These are phyloP conservation scores for Yarrowia sp. DNA, from an alignment of 805 yeast species.

Conservation along the genomic window DNA sequence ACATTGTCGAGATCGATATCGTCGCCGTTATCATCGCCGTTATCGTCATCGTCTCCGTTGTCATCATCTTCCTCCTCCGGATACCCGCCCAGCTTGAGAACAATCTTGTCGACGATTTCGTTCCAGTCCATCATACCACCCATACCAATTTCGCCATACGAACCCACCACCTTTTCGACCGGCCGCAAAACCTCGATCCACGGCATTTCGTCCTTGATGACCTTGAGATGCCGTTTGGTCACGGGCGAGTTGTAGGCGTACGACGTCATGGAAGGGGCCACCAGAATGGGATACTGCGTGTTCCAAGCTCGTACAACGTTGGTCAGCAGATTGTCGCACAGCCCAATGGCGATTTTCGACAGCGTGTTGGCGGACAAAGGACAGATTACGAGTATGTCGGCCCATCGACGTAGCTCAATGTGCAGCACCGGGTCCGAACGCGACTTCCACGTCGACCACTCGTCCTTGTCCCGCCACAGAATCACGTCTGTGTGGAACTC, in stretches of 20 bases:
- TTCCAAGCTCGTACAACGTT: constrained; percentile 95
- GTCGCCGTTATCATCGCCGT: constrained; percentile 42
- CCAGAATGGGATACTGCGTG: constrained; percentile 77
- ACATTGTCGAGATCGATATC: constrained; percentile 39
- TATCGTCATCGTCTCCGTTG: constrained; percentile 46
- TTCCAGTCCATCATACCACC: constrained; percentile 99
- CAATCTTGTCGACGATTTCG: constrained; percentile 84
- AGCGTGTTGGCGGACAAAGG: constrained; percentile 92
- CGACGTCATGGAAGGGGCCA: constrained; percentile 96
- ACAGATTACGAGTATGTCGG: constrained; percentile 88
- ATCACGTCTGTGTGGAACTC: constrained; percentile 65
- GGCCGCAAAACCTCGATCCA: constrained; percentile 94
- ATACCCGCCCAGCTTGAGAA: constrained; percentile 62
- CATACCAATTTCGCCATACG: constrained; percentile 97
- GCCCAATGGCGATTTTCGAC: constrained; percentile 82
- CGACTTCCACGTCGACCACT: constrained; percentile 84
- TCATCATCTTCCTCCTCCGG: constrained; percentile 54
- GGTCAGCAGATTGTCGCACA: constrained; percentile 88
- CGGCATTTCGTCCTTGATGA: constrained; percentile 84
- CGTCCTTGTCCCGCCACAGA: constrained; percentile 91
- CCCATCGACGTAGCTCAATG: constrained; percentile 94
- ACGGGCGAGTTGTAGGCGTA: constrained; percentile 86
- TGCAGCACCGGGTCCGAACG: constrained; percentile 90
- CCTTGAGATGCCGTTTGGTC: constrained; percentile 75
- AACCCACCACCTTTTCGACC: constrained; percentile 86